phyloP scores from a whole-genome alignment of 1,284 basidiomycete genomes.

The Cryptococcus floricola region DNA sequence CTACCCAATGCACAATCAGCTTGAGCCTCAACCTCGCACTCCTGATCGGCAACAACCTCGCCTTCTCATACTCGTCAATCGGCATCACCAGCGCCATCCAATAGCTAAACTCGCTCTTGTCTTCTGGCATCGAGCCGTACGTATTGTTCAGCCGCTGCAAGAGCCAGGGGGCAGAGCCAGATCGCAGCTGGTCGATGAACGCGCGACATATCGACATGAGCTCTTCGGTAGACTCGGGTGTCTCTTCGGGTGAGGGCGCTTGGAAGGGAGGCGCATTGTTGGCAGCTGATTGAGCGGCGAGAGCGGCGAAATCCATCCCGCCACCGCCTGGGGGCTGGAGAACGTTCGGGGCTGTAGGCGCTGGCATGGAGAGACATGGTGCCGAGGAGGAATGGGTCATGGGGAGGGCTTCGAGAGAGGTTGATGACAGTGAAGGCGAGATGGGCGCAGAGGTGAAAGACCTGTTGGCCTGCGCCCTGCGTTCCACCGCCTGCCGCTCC shows the following conservation, averaged over 20 bases:
- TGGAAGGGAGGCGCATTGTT: background rate
- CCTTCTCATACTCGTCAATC: slow-evolving; percentile 92
- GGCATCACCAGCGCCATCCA: slow-evolving; percentile 88
- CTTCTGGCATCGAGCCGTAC: slow-evolving; percentile 63
- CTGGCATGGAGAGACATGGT: no score
- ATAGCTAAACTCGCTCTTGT: slow-evolving; percentile 68
- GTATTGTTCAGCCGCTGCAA: slow-evolving; percentile 75
- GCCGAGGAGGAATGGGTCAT: background rate
- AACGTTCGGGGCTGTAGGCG: background rate
- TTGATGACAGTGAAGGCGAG: background rate
- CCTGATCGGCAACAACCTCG: slow-evolving; percentile 84
- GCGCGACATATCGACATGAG: slow-evolving; percentile 70
- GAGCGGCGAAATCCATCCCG: slow-evolving; percentile 10
- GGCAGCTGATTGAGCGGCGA: slow-evolving; percentile 10
- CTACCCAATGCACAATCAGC: slow-evolving; percentile 90
- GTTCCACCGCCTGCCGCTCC: slow-evolving; percentile 48
- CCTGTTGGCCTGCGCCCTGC: background rate
- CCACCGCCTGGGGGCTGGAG: background rate
- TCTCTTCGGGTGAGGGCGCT: slow-evolving; percentile 16
- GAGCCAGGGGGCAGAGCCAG: slow-evolving; percentile 85
- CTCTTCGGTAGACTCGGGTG: slow-evolving; percentile 58
- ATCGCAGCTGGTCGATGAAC: slow-evolving; percentile 75
- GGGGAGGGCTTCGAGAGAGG: background rate
- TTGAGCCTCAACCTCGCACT: slow-evolving; percentile 71
- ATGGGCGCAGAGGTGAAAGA: slow-evolving; percentile 20